phyloP scores from a whole-genome alignment of 2,329 filamentous ascomycete species.

The Tricladium varicosporioides region DNA sequence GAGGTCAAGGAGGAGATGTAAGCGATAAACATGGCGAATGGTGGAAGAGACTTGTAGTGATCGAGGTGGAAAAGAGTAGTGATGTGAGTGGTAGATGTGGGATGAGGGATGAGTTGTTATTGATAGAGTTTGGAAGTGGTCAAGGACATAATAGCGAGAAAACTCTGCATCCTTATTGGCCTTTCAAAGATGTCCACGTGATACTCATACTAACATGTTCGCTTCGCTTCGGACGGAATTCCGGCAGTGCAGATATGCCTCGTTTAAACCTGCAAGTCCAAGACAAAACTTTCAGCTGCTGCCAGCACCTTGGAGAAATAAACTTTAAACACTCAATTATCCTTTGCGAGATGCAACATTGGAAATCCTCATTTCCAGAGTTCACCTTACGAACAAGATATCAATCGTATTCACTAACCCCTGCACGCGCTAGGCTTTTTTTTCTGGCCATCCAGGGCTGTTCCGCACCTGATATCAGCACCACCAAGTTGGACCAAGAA shows the following conservation, averaged over 20 bases:
- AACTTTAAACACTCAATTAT: no score
- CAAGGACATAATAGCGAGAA: no score
- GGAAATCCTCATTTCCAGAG: background rate
- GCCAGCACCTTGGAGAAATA: no score
- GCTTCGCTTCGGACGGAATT: background rate
- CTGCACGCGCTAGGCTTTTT: background rate
- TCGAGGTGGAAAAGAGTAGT: background rate
- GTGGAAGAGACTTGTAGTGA: background rate
- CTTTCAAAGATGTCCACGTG: background rate
- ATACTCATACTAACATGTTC: background rate
- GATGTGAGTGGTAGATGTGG: no score
- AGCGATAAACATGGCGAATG: background rate
- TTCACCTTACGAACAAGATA: background rate
- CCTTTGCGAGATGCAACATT: no score
- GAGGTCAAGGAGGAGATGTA: constrained; percentile 24
- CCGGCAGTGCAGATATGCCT: no score
- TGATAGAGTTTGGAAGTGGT: no score
- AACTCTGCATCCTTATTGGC: background rate
- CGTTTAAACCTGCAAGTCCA: no score
- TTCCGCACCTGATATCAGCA: background rate
- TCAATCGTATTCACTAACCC: background rate
- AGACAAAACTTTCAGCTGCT: no score
- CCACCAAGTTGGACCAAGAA: background rate
- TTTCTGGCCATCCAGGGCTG: background rate
- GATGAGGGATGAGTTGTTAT: no score